Base-by-base conservation (phyloP, 768 basidiomycete species). In the Leucocoprinus leucothites region DNA sequence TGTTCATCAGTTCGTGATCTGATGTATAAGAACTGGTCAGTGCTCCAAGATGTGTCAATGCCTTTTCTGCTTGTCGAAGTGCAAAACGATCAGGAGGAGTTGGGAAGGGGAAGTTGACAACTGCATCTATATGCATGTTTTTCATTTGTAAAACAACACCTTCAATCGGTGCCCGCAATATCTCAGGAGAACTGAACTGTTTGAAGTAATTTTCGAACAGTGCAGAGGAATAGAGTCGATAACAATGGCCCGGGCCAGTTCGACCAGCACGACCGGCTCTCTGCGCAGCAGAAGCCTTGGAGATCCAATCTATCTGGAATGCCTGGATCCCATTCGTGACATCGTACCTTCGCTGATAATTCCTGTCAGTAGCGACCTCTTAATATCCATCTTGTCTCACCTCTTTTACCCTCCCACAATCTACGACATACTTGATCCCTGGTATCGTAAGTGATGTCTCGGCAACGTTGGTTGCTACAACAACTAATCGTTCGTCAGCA, bases 141-240 rank as follows among this genome's bases (percentile, higher is more conserved):
- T 99, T 99, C 96, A 99, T 98, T 69, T 98, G 95, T 28, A 98
- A 76, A 8, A 98, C 91, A 21, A 98, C 87, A 1, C 94, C 95
- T 63, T 98, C 97, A 61, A 98, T 96, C 0, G 97, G 95, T 75
- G 91, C 94, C 21, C 95, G 88, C 42, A 94, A 79, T 53, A 98
- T 95, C 69, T 99, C 97, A 1, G 97, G 97, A 56, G 83, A 74
- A 0, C 91, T 80, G 69, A 96, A 96, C 55, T 84, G 72, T 28
- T 90, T 87, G 65, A 98, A 96, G 69, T 96, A 84, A 64, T 95
- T 84, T 67, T 98, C 97, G 69, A 82, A 98, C 13, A 99, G 78
- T 14, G 95, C 92, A 8, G 93, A 95, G 7, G 96, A 98, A 73
- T 96, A 98, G 11, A 98, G 82, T 36, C 97, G 84, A 68, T 98